Evolutionary conservation across 495 filamentous ascomycete genomes (phyloP), one percentile per base, ranked within the genome.

Genomic region (Chaetomium fimeti): DNA sequence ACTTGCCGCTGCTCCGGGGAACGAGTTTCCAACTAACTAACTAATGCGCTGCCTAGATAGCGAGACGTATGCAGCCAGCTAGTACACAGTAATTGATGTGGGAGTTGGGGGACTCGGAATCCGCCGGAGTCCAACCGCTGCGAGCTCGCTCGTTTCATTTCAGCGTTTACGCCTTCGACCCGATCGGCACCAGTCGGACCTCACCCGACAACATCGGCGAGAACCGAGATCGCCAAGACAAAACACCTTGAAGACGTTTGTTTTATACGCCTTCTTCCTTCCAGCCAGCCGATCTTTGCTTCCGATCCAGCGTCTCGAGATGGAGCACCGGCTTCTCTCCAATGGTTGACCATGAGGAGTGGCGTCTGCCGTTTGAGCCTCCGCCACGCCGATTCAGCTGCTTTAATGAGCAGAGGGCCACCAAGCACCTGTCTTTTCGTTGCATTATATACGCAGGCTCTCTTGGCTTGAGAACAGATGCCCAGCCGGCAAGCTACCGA

Each of bases 191-290:
- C 29, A 32, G 29, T 3, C 29, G 29, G 29, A 32, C 3, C 3
- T 7, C 29, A 32, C 29, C 29, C 29, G 3, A 36, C 32, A 36
- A 11, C 8, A 36, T 36, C 32, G 32, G 32, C 32, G 32, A 36
- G 32, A 36, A 36, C 1, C 32, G 32, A 36, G 8, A 11, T 36
- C 8, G 32, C 32, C 32, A 36, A 36, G 32, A 36, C 8, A 36
- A 36, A 36, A 36, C 32, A 36, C 32, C 8, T 36, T 9, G 32
- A 36, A 36, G 6, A 36, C 32, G 1, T 36, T 9, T 36, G 45
- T 49, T 49, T 49, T n/a, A 49, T 24, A 24, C 45, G 45, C 45
- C 45, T 18, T 49, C 45, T 49, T 49, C 45, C 45, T 49, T 43
- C 40, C 18, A 1, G 5, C 6, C 16, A 49, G 45, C 18, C 45